These are phyloP conservation scores for Alnus glutinosa DNA, from an alignment of 306 rosid species.

Conservation along the genomic window DNA sequence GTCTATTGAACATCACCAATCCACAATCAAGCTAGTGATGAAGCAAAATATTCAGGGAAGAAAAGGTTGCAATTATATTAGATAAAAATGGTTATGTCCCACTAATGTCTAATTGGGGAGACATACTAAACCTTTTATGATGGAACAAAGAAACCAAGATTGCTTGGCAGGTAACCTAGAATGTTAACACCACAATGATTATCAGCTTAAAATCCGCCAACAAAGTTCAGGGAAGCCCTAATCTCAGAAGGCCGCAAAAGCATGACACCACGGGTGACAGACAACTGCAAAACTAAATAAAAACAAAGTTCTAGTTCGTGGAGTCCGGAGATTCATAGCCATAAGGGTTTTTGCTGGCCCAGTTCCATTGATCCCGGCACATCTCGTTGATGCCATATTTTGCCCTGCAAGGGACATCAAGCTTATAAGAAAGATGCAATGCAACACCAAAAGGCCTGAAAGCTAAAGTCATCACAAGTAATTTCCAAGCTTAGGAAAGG, in stretches of 20 bases:
- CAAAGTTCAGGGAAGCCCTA: constrained; percentile 28
- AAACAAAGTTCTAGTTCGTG: constrained; percentile 26
- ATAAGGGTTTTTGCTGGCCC: constrained; percentile 98
- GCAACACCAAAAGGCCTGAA: not conserved
- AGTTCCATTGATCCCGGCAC: constrained; percentile 99
- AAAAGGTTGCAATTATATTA: no score
- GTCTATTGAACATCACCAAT: no score
- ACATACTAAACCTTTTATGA: no score
- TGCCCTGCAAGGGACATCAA: constrained; percentile 57
- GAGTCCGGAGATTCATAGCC: constrained; percentile 68
- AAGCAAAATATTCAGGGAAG: no score
- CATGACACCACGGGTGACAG: constrained; percentile 27
- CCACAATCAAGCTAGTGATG: no score
- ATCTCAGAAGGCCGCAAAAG: constrained; percentile 27
- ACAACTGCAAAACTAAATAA: constrained; percentile 13
- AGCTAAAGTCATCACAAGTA: not conserved
- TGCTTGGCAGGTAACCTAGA: constrained; percentile 35
- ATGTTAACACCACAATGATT: constrained; percentile 30
- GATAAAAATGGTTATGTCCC: no score
- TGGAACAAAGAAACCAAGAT: constrained; percentile 22
- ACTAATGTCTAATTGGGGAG: no score
- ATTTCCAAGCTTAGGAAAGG: not conserved
- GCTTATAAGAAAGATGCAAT: constrained; percentile 5
- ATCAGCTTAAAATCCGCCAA: constrained; percentile 17
- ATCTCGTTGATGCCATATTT: constrained; percentile 83